Conservation (phyloP, 352 stramenopile genomes). For the Peronospora destructor region DNA sequence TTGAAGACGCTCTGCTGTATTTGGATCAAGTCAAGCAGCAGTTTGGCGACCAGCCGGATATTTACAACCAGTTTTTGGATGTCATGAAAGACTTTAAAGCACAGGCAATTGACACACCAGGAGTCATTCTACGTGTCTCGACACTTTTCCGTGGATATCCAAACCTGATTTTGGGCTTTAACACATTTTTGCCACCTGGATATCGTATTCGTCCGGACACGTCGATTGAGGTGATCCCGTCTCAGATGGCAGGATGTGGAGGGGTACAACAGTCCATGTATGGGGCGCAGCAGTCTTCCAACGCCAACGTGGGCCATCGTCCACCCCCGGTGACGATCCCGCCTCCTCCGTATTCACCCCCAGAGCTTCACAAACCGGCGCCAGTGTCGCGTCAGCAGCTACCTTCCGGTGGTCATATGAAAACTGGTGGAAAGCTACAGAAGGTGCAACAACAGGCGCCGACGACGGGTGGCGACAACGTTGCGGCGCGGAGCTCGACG, state of each 20-base stretch:
- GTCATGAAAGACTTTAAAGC: conserved; percentile 99
- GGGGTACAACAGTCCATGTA: conserved; percentile 37
- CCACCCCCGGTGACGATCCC: conserved; percentile 68
- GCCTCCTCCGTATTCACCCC: conserved; percentile 51
- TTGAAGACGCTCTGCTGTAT: conserved; percentile 99
- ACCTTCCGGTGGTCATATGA: conserved; percentile 24
- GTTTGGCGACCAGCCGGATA: conserved; percentile 97
- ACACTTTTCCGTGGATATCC: conserved; percentile 98
- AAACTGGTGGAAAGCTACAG: conserved; percentile 45
- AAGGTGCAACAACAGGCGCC: conserved; percentile 40
- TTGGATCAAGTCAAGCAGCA: conserved; percentile 99
- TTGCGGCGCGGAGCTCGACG: conserved; percentile 35
- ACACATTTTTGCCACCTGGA: conserved; percentile 97
- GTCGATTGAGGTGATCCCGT: conserved; percentile 72
- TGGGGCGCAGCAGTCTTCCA: conserved; percentile 23
- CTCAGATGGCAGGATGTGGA: conserved; percentile 47
- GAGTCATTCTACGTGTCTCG: conserved; percentile 97
- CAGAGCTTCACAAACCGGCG: conserved; percentile 44
- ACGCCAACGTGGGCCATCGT: conserved; percentile 39
- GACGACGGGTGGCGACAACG: conserved; percentile 20
- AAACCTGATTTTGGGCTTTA: conserved; percentile 98
- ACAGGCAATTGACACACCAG: conserved; percentile 97
- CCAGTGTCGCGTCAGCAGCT: conserved; percentile 47
- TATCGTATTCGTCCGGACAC: conserved; percentile 84
- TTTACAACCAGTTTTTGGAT: conserved; percentile 99